Conservation (phyloP, 2,329 filamentous ascomycete species). For the Fusarium aywerte region DNA sequence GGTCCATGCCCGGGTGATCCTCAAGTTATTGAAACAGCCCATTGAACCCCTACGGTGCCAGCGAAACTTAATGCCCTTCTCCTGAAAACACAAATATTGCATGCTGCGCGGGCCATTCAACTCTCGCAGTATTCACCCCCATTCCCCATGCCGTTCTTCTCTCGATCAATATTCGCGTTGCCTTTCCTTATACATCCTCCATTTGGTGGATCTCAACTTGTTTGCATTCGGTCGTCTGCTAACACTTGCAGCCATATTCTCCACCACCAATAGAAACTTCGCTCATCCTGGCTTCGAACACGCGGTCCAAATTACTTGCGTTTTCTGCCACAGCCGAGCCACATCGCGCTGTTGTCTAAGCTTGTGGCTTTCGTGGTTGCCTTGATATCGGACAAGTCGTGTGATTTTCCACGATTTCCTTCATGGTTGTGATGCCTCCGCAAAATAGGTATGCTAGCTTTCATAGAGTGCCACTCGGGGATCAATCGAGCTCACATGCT, state of each 20-base stretch:
- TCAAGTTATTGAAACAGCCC: constrained; percentile 29
- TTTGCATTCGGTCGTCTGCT: constrained; percentile 28
- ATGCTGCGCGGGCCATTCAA: constrained; percentile 1
- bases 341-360: constrained; percentile 13
- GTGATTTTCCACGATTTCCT: constrained; percentile 13
- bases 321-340: constrained; percentile 16
- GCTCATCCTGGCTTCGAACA: constrained; percentile 16
- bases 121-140: not conserved
- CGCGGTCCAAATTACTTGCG: constrained; percentile 7
- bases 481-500: constrained; percentile 24
- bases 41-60: constrained; percentile 19
- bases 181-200: constrained; percentile 5
- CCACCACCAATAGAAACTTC: constrained; percentile 21
- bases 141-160: not conserved
- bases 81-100: constrained; percentile 9
- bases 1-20: constrained; percentile 24
- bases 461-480: not conserved
- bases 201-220: constrained; percentile 21
- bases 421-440: constrained; percentile 48
- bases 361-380: not conserved
- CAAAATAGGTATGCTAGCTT: constrained; percentile 45
- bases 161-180: not conserved
- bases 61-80: constrained; percentile 26
- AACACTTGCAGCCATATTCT: constrained; percentile 30
- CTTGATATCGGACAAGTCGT: constrained; percentile 21